Conservation (phyloP, 2,329 filamentous ascomycete species). For the Aspergillus japonicus region DNA sequence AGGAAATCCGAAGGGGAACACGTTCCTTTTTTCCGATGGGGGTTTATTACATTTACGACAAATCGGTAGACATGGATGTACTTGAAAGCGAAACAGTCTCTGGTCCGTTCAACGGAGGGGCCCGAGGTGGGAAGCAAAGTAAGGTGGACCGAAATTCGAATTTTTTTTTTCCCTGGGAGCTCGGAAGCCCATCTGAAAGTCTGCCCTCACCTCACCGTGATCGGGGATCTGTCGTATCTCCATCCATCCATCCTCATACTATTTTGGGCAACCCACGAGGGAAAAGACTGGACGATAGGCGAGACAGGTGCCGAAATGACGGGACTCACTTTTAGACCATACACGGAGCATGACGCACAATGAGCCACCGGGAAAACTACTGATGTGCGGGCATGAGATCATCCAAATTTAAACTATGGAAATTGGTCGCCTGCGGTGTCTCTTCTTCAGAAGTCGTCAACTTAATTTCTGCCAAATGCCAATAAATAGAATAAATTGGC, state of each 20-base stretch:
- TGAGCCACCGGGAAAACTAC: background rate
- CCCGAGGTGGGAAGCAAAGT: background rate
- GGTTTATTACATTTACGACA: background rate
- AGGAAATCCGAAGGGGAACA: background rate
- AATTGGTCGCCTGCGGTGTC: too few relatives aligned
- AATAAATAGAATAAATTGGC: too few relatives aligned
- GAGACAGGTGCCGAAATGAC: background rate
- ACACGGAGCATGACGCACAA: background rate
- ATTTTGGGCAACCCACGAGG: background rate
- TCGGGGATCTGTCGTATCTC: too few relatives aligned
- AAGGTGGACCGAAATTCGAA: conserved; percentile 1
- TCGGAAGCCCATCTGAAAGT: background rate
- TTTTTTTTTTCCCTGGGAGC: background rate
- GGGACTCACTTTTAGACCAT: background rate
- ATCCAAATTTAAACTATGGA: background rate
- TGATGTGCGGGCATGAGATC: background rate
- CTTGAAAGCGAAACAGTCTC: background rate
- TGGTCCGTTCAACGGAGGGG: conserved; percentile 1
- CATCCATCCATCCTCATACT: too few relatives aligned
- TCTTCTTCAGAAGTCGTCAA: too few relatives aligned
- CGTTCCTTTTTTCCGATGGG: background rate
- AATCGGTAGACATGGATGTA: background rate
- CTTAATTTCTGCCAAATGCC: too few relatives aligned
- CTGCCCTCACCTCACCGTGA: conserved; percentile 3
- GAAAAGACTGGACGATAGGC: background rate